phyloP scores from a whole-genome alignment of 179 eudicot genomes.

The Nepenthes alata region DNA sequence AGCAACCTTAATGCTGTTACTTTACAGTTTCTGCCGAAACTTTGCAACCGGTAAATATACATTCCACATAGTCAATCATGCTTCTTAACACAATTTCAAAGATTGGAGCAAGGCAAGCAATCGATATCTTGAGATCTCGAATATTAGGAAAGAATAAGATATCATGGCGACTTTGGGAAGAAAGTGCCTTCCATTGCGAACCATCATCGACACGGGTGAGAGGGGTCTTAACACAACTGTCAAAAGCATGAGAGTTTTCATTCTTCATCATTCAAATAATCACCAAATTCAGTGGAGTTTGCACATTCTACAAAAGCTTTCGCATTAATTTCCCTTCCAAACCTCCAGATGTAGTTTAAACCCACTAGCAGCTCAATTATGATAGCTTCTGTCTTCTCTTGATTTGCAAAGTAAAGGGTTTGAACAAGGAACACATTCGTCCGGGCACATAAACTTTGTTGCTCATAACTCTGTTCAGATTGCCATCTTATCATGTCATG shows the following conservation, averaged over 20 bases:
- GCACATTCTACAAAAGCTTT: conserved; percentile 30
- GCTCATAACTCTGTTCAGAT: conserved; percentile 52
- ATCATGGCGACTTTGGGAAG: too few species aligned
- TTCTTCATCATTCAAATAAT: conserved; percentile 12
- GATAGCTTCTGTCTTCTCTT: conserved; percentile 41
- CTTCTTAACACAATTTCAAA: too few species aligned
- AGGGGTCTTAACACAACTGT: too few species aligned
- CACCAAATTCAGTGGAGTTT: conserved; percentile 22
- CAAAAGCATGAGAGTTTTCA: neutral
- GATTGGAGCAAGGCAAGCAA: too few species aligned
- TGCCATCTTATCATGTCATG: conserved; percentile 69
- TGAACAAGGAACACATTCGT: conserved; percentile 53
- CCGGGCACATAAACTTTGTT: conserved; percentile 31
- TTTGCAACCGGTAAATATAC: too few species aligned
- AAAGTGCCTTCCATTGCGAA: too few species aligned
- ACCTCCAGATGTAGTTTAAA: conserved; percentile 54
- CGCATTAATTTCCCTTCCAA: conserved; percentile 35
- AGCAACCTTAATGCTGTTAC: too few species aligned
- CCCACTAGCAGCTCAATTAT: conserved; percentile 64
- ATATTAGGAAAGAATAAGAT: too few species aligned
- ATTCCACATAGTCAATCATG: too few species aligned
- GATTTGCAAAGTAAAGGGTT: conserved; percentile 49
- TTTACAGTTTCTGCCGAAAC: too few species aligned
- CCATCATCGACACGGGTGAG: too few species aligned
- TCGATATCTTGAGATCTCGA: too few species aligned